Conservation (phyloP, 1,284 basidiomycete species). For the Sporisorium iseilematis-ciliati region DNA sequence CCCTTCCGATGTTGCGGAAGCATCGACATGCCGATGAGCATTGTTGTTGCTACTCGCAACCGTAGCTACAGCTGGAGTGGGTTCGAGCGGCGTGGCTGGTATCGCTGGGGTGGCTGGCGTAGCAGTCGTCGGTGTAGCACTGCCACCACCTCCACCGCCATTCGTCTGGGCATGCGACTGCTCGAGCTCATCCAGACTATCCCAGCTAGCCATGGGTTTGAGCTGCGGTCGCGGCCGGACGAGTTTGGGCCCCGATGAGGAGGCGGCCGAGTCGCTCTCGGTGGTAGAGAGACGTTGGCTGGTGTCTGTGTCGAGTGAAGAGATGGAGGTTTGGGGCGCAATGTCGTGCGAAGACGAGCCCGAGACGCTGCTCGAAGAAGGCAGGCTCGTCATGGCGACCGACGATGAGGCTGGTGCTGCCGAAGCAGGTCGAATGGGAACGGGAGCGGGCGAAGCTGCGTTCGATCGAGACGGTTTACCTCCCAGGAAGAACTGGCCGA, state of each 20-base stretch:
- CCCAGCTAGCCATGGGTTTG: slow-evolving; percentile 43
- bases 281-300: slow-evolving; percentile 9
- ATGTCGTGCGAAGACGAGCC: slow-evolving; percentile 32
- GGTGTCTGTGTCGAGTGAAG: slow-evolving; percentile 30
- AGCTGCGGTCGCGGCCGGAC: slow-evolving; percentile 33
- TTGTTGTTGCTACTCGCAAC: slow-evolving; percentile 30
- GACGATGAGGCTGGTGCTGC: slow-evolving; percentile 28
- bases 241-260: slow-evolving; percentile 28
- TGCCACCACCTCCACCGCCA: background rate
- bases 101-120: no score
- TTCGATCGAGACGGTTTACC: slow-evolving; percentile 20
- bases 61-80: slow-evolving; percentile 24
- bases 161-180: slow-evolving; percentile 17
- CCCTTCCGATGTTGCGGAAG: background rate
- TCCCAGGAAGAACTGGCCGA: slow-evolving; percentile 36
- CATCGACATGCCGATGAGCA: slow-evolving; percentile 32
- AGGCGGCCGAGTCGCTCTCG: slow-evolving; percentile 15
- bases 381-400: slow-evolving; percentile 26
- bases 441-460: slow-evolving; percentile 30
- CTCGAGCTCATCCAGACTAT: slow-evolving; percentile 46
- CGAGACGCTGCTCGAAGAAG: slow-evolving; percentile 23
- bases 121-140: slow-evolving; percentile 11
- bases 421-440: slow-evolving; percentile 36
- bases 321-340: slow-evolving; percentile 36
- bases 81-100: slow-evolving; percentile 33